Percentiles rank a stretch among this genome's conserved stretches.
Evolutionary conservation across 108 stramenopile species (phyloP).

Genomic region (Pseudonitzschia pungens): DNA sequence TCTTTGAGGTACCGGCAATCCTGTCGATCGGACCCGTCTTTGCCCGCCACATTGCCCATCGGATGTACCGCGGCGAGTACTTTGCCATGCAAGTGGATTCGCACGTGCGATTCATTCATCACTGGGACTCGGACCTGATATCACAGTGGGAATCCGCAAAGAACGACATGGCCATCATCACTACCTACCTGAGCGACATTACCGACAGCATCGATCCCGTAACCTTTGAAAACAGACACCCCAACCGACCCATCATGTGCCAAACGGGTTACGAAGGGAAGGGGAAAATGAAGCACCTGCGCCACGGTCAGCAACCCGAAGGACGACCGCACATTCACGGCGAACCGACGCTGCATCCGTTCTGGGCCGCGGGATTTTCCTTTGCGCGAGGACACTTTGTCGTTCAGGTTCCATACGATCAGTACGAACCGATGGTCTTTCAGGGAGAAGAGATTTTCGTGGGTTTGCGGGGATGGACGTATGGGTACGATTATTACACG

Average conservation of each 20-base stretch:
- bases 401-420: constrained; percentile 88
- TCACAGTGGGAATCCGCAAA: constrained; percentile 71
- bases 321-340: constrained; percentile 59
- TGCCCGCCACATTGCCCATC: constrained; percentile 84
- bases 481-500: constrained; percentile 89
- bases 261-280: constrained; percentile 54
- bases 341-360: constrained; percentile 83
- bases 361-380: constrained; percentile 94
- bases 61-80: constrained; percentile 90
- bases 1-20: constrained; percentile 58
- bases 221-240: constrained; percentile 47
- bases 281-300: constrained; percentile 58
- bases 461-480: constrained; percentile 80
- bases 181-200: constrained; percentile 77
- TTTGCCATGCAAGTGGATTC: constrained; percentile 95
- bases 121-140: constrained; percentile 89
- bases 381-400: constrained; percentile 88
- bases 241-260: constrained; percentile 82
- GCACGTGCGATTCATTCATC: constrained; percentile 85
- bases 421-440: constrained; percentile 78
- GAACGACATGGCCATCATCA: constrained; percentile 92
- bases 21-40: constrained; percentile 86
- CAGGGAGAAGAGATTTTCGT: constrained; percentile 86
- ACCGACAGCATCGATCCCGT: constrained; percentile 59
- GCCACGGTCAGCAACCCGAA: constrained; percentile 88